Evolutionary conservation across 257 asterid genomes (phyloP).

Genomic region (Fraxinus excelsior): DNA sequence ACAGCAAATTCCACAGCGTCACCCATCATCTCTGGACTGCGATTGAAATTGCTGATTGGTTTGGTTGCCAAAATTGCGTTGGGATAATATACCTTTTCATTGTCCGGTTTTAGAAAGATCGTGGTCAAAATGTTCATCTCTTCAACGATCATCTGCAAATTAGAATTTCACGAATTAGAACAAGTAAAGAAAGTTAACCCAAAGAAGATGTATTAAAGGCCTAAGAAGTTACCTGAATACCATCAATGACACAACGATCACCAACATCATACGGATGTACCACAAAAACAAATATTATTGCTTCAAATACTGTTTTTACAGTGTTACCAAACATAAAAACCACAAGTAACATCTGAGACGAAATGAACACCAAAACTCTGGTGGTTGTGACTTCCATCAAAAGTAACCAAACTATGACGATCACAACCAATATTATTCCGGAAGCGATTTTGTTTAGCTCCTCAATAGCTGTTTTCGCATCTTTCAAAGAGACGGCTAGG

Average conservation of each 20-base stretch:
- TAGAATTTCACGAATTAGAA: not conserved
- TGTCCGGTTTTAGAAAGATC: constrained; percentile 58
- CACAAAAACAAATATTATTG: constrained; percentile 52
- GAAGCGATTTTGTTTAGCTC: constrained; percentile 61
- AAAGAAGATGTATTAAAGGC: not conserved
- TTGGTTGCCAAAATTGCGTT: constrained; percentile 57
- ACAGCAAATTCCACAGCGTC: constrained; percentile 72
- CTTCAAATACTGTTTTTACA: constrained; percentile 44
- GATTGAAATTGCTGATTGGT: constrained; percentile 59
- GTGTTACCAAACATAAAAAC: constrained; percentile 67
- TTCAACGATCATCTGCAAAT: constrained; percentile 65
- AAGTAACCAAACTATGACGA: constrained; percentile 52
- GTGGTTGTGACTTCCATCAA: constrained; percentile 58
- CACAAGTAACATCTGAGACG: constrained; percentile 54
- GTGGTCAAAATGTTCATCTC: constrained; percentile 80
- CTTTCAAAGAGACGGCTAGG: constrained; percentile 54
- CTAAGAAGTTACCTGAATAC: constrained; percentile 41
- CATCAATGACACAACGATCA: constrained; percentile 67
- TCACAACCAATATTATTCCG: constrained; percentile 40
- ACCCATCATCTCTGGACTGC: constrained; percentile 73
- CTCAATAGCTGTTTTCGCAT: constrained; percentile 64
- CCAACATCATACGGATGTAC: constrained; percentile 74
- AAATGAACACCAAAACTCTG: constrained; percentile 47
- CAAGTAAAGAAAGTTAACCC: not conserved
- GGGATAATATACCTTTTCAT: constrained; percentile 65